Evolutionary conservation across 2,329 filamentous ascomycete species (phyloP).

Genomic region (Penicillium sp.): DNA sequence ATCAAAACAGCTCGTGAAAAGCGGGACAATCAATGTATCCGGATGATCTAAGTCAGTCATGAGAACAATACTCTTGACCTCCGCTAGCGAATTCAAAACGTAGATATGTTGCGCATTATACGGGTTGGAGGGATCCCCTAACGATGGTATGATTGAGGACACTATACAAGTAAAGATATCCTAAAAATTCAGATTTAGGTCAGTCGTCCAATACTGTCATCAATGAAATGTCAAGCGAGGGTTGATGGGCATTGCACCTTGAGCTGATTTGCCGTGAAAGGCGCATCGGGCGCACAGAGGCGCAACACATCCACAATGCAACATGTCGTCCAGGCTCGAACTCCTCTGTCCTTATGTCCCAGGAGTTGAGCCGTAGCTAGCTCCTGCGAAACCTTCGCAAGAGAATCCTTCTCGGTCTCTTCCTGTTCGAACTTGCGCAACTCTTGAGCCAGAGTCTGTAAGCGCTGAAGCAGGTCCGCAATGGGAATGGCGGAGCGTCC

Average conservation of each 20-base stretch:
- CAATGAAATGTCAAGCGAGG: neutral
- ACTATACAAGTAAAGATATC: constrained; percentile 94
- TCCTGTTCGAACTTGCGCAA: constrained; percentile 87
- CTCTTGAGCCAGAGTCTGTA: constrained; percentile 82
- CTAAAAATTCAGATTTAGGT: constrained; percentile 51
- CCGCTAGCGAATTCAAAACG: constrained; percentile 83
- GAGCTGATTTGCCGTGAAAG: constrained; percentile 86
- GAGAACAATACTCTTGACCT: constrained; percentile 92
- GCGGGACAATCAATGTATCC: constrained; percentile 75
- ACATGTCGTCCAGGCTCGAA: constrained; percentile 84
- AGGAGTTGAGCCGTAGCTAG: constrained; percentile 81
- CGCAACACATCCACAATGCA: constrained; percentile 93
- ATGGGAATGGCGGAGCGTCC: constrained; percentile 82
- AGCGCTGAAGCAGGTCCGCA: constrained; percentile 77
- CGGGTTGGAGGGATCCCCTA: constrained; percentile 83
- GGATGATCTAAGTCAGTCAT: constrained; percentile 85
- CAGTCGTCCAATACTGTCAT: neutral
- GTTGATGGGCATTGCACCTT: constrained; percentile 64
- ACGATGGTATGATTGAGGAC: constrained; percentile 78
- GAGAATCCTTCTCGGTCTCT: constrained; percentile 78
- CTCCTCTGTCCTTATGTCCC: constrained; percentile 89
- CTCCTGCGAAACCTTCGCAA: constrained; percentile 82
- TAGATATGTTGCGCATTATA: constrained; percentile 95
- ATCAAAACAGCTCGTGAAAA: constrained; percentile 92
- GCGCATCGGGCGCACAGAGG: constrained; percentile 91